Base-by-base conservation (phyloP, 345 rosid species). In the Carallia brachiata region DNA sequence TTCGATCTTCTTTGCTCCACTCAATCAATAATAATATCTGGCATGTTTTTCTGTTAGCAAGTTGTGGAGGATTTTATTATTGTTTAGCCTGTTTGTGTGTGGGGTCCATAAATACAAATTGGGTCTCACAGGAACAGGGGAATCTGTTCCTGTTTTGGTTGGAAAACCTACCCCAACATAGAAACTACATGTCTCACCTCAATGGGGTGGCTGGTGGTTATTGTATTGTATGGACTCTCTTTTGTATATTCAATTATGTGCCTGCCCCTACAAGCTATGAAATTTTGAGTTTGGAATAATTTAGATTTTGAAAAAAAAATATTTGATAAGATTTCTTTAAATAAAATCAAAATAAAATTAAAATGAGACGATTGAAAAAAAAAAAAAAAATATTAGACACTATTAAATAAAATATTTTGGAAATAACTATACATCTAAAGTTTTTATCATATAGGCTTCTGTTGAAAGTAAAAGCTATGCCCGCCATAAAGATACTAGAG, bases 161-260 rank as follows among this genome's bases (percentile, higher is more conserved):
- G 31, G 72, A 74, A 71, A 79, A 81, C 77, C 83, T 69, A 76
- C 79, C 76, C 81, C 64, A 66, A 69, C 27, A 53, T 36, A 56
- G 58, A 34, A 79, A 78, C 81, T 16, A 68, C 74, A 70, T 77
- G 79, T 74, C 75, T 65, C 53, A 54, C 65, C 67, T 70, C 39
- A 63, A 40, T 60, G 48, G 31, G 73, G 70, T 47, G 70, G 48
- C 15, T 39, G 70, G 60, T 65, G 62, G 65, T 9, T 68, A 68
- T 40, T 9, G 2, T 68, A 68, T 40, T 9, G 2, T 10, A 40
- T 44, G 15, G 15, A 4, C 50, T 44, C 5, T 44, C 50, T 44
- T 44, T 12, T 32, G 34, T 32, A 32, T 4, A 32, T 32, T 32
- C 34, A 32, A 32, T 32, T 32, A 32, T 32, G 30, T 58, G 36